A percentile compares a stretch with the other conserved stretches of the same genome.
Evolutionary conservation across 176 grass and related monocot genomes (phyloP).

Genomic region (Eragrostis curvula): DNA sequence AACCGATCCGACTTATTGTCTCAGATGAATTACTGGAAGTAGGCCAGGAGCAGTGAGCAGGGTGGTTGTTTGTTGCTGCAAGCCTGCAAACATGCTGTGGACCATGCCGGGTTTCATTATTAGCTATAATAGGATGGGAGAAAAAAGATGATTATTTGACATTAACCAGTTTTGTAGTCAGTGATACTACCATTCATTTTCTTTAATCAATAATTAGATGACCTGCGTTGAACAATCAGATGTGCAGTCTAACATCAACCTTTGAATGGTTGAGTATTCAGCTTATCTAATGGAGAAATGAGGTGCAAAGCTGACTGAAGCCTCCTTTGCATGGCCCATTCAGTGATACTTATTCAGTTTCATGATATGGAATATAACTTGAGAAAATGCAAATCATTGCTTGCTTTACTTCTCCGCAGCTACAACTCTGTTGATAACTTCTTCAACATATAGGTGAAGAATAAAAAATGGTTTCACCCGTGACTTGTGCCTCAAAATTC

Average conservation of each 20-base stretch:
- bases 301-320: not conserved
- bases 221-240: not conserved
- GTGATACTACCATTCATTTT: too few species aligned
- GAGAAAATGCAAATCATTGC: not conserved
- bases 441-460: not conserved
- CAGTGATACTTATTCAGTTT: not conserved
- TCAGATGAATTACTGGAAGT: not conserved
- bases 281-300: not conserved
- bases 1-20: not conserved
- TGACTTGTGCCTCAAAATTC: not conserved
- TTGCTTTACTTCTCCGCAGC: not conserved
- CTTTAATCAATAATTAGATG: not conserved
- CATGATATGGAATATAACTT: not conserved
- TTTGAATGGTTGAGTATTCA: conserved; percentile 30
- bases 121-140: too few species aligned
- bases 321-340: not conserved
- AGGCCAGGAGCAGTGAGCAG: not conserved
- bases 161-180: too few species aligned
- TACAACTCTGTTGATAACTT: not conserved
- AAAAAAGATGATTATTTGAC: too few species aligned
- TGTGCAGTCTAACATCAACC: not conserved
- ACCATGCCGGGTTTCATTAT: not conserved
- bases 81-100: not conserved
- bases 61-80: conserved; percentile 5
- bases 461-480: not conserved